A percentile compares a stretch with the other conserved stretches of the same genome.
Conservation (phyloP, 176 grass and related monocot genomes). For the Carex littledalei region DNA sequence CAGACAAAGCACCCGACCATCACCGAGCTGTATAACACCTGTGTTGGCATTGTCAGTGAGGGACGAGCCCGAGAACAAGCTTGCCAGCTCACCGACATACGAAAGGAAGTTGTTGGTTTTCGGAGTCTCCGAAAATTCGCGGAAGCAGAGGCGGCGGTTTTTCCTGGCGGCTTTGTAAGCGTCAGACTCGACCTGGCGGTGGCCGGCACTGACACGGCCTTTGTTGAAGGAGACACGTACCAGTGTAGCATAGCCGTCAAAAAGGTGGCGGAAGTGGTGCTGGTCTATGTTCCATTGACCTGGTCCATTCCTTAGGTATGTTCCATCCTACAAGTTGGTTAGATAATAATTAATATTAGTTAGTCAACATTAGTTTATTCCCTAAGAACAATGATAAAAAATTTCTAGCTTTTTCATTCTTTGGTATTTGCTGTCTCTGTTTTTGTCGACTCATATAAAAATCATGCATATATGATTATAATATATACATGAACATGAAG, state of each 20-base stretch:
- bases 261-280: slow-evolving; percentile 90
- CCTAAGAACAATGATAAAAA: not conserved
- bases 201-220: slow-evolving; percentile 47
- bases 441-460: not conserved
- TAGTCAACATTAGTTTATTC: not conserved
- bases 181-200: slow-evolving; percentile 91
- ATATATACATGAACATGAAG: slow-evolving; percentile 9
- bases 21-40: slow-evolving; percentile 77
- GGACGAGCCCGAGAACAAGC: slow-evolving; percentile 72
- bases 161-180: slow-evolving; percentile 80
- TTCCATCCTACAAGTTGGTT: slow-evolving; percentile 55
- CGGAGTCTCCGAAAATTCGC: slow-evolving; percentile 93
- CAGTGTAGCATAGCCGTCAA: slow-evolving; percentile 93
- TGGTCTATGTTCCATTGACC: slow-evolving; percentile 86
- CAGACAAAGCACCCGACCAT: slow-evolving; percentile 90
- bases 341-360: not conserved
- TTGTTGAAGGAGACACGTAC: slow-evolving; percentile 74
- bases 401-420: not conserved
- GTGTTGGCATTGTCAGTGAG: slow-evolving; percentile 99
- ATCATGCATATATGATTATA: not conserved
- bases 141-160: slow-evolving; percentile 71
- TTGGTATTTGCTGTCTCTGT: slow-evolving; percentile 2
- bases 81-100: slow-evolving; percentile 53
- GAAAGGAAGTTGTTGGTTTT: slow-evolving; percentile 45
- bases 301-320: slow-evolving; percentile 90